Evolutionary conservation across 2,329 filamentous ascomycete species (phyloP).

Genomic region (Pseudogymnoascus sp.): DNA sequence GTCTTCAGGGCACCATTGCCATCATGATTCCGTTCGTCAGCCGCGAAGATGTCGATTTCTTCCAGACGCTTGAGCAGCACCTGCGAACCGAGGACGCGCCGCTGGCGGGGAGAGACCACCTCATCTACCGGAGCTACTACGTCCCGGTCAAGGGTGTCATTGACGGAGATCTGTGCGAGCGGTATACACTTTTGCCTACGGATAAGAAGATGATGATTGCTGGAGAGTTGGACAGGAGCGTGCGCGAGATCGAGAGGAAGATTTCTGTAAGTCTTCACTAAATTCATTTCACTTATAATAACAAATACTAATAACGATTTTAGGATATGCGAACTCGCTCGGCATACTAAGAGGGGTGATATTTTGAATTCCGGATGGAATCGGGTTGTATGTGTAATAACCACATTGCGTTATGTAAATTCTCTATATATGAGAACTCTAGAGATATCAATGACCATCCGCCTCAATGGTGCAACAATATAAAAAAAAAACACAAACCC

Average conservation of each 20-base stretch:
- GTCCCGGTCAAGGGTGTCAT: slow-evolving; percentile 94
- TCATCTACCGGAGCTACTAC: slow-evolving; percentile 94
- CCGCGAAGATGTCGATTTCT: slow-evolving; percentile 94
- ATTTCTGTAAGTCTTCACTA: slow-evolving; percentile 54
- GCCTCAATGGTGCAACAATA: not conserved
- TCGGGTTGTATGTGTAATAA: slow-evolving; percentile 4
- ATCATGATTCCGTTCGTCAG: slow-evolving; percentile 86
- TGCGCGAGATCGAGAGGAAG: slow-evolving; percentile 91
- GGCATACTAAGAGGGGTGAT: slow-evolving; percentile 32
- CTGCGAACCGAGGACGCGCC: slow-evolving; percentile 80
- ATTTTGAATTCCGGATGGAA: not conserved
- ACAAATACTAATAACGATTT: slow-evolving; percentile 15
- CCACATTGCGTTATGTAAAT: slow-evolving; percentile 2
- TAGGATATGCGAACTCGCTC: slow-evolving; percentile 50
- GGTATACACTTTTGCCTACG: slow-evolving; percentile 71
- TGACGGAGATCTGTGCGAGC: slow-evolving; percentile 92
- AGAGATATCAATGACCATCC: not conserved
- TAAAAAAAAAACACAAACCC: not conserved
- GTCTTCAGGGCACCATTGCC: slow-evolving; percentile 87
- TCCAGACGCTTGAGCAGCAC: slow-evolving; percentile 86
- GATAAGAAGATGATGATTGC: slow-evolving; percentile 96
- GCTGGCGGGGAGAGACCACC: slow-evolving; percentile 82
- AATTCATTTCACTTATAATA: not conserved
- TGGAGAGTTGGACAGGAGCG: slow-evolving; percentile 79
- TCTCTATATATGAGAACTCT: not conserved